phyloP scores from a whole-genome alignment of 2,329 filamentous ascomycete genomes.

The Neopestalotiopsis sp. region DNA sequence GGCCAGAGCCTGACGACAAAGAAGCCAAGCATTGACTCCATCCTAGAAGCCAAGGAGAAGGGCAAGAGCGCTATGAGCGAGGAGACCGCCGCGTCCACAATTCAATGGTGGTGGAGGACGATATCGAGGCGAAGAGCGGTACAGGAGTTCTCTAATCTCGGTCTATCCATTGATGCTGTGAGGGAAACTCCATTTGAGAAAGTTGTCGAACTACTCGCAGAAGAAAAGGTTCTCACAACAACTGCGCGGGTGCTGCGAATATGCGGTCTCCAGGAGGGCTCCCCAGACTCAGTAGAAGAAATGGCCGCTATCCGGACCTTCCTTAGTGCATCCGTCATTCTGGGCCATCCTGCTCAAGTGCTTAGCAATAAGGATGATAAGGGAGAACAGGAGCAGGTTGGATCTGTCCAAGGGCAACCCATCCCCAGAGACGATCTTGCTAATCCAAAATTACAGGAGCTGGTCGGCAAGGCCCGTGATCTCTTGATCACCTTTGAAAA shows the following conservation, averaged over 20 bases:
- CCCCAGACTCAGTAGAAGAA: constrained; percentile 65
- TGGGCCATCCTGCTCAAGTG: constrained; percentile 79
- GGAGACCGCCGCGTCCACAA: constrained; percentile 66
- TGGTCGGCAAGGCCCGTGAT: constrained; percentile 79
- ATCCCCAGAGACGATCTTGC: constrained; percentile 58
- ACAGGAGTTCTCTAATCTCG: constrained; percentile 68
- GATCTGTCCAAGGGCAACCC: constrained; percentile 46
- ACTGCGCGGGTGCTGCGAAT: constrained; percentile 72
- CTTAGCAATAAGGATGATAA: constrained; percentile 74
- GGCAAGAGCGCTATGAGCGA: constrained; percentile 53
- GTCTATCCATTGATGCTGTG: constrained; percentile 73
- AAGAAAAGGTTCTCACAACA: constrained; percentile 67
- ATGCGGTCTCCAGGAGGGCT: constrained; percentile 72
- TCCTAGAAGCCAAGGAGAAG: constrained; percentile 57
- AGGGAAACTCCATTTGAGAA: constrained; percentile 74
- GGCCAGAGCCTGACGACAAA: constrained; percentile 54
- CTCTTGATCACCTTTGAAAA: constrained; percentile 80
- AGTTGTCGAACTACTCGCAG: constrained; percentile 71
- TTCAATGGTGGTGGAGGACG: constrained; percentile 75
- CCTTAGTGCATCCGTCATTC: constrained; percentile 78
- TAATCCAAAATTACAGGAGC: constrained; percentile 69
- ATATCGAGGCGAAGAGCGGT: constrained; percentile 62
- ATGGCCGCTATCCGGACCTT: constrained; percentile 78
- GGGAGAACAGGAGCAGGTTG: constrained; percentile 62
- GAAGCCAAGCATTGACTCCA: constrained; percentile 36